Evolutionary conservation across 2,329 filamentous ascomycete species (phyloP), one percentile per base, ranked within the genome.

Genomic region (Drechslerella stenobrocha): DNA sequence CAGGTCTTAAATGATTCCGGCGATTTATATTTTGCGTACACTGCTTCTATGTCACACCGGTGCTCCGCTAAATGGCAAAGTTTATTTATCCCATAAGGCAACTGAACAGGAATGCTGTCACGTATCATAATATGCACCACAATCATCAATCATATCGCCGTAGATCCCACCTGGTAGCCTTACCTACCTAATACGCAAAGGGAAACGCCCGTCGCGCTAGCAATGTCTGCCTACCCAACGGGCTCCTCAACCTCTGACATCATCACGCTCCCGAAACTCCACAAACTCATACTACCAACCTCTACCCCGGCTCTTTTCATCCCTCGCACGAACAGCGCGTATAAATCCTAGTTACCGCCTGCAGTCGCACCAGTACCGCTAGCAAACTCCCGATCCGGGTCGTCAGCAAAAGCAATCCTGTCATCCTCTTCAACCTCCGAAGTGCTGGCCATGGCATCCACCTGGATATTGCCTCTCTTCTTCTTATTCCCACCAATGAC

Each of bases 401-500:
- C 63, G 15, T 60, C 55, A 20, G 47, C 50, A 11, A 60, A 47
- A 0, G 50, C 34, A 26, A 59, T 37, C 2, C 50, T 53, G 24
- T 59, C 63, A 20, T 67, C 63, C 37, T 67, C 63, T 2, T 67
- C 55, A 3, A 59, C 55, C 34, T 67, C 63, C 2, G 63, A 67
- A 46, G 63, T 67, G 24, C 63, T 67, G 20, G 63, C 37, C 63
- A 67, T 67, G 22, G 55, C 44, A 42, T 67, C 63, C 6, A 67
- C 63, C 20, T 53, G 40, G 11, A 67, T 44, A 37, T 67, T 67
- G 1, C 63, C 63, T 11, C 63, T 44, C 55, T 67, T 67, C 50
- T 67, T 67, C 63, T 67, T 67, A 35, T 67, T 67, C n/a, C 63
- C 63, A n/a, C 61, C 61, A 8, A 66, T 59, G 1, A 59, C 61